Evolutionary conservation across 1,284 basidiomycete species (phyloP).

Genomic region (Leccinum griseonigrum): DNA sequence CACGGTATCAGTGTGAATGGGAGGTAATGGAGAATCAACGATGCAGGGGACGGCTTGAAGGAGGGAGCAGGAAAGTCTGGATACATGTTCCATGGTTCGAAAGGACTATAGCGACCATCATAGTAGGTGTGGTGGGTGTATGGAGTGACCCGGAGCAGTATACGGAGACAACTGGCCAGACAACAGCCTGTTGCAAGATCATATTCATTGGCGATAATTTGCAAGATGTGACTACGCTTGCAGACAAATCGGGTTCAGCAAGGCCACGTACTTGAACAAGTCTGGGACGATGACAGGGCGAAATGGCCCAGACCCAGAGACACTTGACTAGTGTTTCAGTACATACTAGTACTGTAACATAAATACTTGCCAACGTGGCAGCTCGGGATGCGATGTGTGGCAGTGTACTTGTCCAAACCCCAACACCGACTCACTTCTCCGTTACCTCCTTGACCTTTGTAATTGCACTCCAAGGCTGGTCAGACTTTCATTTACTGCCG

Average conservation of each 20-base stretch:
- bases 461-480: background rate
- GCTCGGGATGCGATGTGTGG: conserved; percentile 10
- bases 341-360: background rate
- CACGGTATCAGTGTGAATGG: conserved; percentile 9
- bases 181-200: background rate
- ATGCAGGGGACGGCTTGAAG: background rate
- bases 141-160: background rate
- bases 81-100: conserved; percentile 10
- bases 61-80: background rate
- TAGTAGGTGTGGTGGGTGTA: conserved; percentile 14
- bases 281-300: too few species aligned
- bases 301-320: background rate
- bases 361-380: conserved; percentile 18
- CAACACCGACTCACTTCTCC: background rate
- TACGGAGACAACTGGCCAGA: background rate
- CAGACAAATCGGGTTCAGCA: too few species aligned
- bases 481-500: background rate
- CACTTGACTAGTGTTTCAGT: too few species aligned
- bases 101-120: conserved; percentile 4
- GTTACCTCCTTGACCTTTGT: background rate
- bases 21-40: too few species aligned
- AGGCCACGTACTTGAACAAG: too few species aligned
- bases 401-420: conserved; percentile 10
- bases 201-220: too few species aligned
- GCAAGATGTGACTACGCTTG: too few species aligned